Base-by-base conservation (phyloP, 208 protist species). In the Crithidia fasciculata region DNA sequence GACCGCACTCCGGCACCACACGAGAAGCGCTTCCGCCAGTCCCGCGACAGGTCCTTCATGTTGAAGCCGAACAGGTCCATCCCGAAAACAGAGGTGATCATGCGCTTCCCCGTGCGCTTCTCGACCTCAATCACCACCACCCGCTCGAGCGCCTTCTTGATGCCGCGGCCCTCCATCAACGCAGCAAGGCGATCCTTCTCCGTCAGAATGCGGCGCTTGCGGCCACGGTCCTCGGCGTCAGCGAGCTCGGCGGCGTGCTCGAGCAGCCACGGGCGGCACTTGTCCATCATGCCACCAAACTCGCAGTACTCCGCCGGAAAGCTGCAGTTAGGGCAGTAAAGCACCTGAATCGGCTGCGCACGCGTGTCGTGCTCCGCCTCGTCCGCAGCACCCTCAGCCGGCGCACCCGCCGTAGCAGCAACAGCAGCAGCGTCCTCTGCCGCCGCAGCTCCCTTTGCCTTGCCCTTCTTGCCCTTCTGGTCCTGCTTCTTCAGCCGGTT, bases 291-390 rank as follows among this genome's bases (percentile, higher is more conserved):
- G 10, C 94, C 94, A 67, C 86, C 87, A 81, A 92, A 98, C 84
- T 97, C 94, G 69, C 94, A 98, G 83, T 93, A 92, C 76, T 98
- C 94, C 0, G 92, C 90, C 0, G 94, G 94, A 49, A 98, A 96
- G 44, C 86, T 96, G 80, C 94, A 98, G 36, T 91, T 86, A 16
- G 94, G 92, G 77, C 94, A 98, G 84, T 98, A 98, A 18, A 93
- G 79, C 50, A 98, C 92, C 60, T 91, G 66, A 28, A 97, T 82
- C 9, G 92, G 83, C 15, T 69, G 67, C 57, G 84, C 62, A 2
- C 82, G 79, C 41, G 81, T 84, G 44, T 86, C 72, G 6, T 67
- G 44, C 13, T 82, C 50, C 16, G 74, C 76, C 15, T 54, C 78
- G 8, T 19, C 49, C 54, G 52, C 82, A 0, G 41, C 54, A 2